phyloP scores from a whole-genome alignment of 2,329 filamentous ascomycete species.

The Hypoxylon sp. region DNA sequence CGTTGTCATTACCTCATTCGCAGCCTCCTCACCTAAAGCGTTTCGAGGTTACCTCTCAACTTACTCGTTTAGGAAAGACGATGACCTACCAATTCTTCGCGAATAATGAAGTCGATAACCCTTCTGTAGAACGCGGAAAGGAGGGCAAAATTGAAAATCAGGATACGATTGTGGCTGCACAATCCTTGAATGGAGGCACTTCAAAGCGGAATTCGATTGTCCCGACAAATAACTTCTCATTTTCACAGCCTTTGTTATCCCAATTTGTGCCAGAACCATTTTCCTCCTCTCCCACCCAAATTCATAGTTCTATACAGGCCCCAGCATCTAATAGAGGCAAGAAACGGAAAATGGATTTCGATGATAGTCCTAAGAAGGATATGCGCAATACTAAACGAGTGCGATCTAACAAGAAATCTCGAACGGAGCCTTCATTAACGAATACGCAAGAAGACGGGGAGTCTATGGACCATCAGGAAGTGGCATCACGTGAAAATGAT shows the following conservation, averaged over 20 bases:
- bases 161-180: conserved; percentile 4
- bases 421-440: not conserved
- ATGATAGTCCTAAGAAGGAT: conserved; percentile 26
- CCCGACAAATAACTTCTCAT: conserved; percentile 19
- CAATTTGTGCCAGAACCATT: conserved; percentile 35
- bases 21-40: conserved; percentile 60
- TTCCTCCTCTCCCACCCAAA: conserved; percentile 38
- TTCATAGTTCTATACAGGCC: conserved; percentile 24
- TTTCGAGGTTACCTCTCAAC: conserved; percentile 58
- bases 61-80: conserved; percentile 59
- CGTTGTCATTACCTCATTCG: conserved; percentile 54
- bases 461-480: conserved; percentile 1
- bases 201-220: not conserved
- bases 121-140: not conserved
- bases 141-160: conserved; percentile 24
- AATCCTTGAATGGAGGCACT: not conserved
- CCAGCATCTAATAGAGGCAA: conserved; percentile 11
- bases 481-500: not conserved
- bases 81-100: conserved; percentile 60
- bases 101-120: conserved; percentile 31
- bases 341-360: conserved; percentile 33
- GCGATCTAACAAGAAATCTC: conserved; percentile 30
- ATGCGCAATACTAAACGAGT: conserved; percentile 5
- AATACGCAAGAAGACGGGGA: not conserved
- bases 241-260: conserved; percentile 42